Evolutionary conservation across 169 alveolate genomes (phyloP), one percentile per base, ranked within the genome.

Genomic region (Blepharisma undulans): DNA sequence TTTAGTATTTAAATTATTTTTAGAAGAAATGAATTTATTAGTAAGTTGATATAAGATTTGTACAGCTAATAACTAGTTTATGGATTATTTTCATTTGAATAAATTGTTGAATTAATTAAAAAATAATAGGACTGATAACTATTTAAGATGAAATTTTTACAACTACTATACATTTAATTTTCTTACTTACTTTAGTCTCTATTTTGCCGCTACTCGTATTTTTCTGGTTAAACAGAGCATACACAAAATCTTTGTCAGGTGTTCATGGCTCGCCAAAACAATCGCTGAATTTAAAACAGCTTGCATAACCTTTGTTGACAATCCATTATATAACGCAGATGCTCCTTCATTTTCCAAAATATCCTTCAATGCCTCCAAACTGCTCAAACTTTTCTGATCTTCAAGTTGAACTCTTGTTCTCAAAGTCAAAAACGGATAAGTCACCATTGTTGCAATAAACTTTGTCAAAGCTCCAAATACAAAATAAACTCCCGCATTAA

Each of bases 401-500:
- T 86, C 72, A 19, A 86, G 36, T 36, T 86, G 84, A 1, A 27
- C 59, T 25, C 91, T 60, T 5, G 91, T 86, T 32, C 84, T 86
- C 27, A 86, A 19, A 0, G 91, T 86, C 30, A 27, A 32, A 25
- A 86, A 25, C 0, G 91, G 91, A 32, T 86, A 86, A 25, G 91
- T 86, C 16, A 27, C 6, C n/a, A 86, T 59, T 22, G 91, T 86
- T 30, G 91, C 91, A 25, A 86, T 34, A n/a, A 86, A 72, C 72
- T 86, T 86, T 27, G 84, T 25, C 22, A 86, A 86, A 12, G 91
- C 80, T 25, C 84, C 91, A 14, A 86, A 10, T 19, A 36, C 0
- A 29, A 86, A 60, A 72, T 48, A 32, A 25, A 48, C 7, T 12
- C 66, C 66, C 14, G 34, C 66, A 32, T 27, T 10, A 10, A 78